A percentile compares a stretch with the other conserved stretches of the same genome.
Conservation (phyloP, 345 rosid species). For the Camelina sativa region DNA sequence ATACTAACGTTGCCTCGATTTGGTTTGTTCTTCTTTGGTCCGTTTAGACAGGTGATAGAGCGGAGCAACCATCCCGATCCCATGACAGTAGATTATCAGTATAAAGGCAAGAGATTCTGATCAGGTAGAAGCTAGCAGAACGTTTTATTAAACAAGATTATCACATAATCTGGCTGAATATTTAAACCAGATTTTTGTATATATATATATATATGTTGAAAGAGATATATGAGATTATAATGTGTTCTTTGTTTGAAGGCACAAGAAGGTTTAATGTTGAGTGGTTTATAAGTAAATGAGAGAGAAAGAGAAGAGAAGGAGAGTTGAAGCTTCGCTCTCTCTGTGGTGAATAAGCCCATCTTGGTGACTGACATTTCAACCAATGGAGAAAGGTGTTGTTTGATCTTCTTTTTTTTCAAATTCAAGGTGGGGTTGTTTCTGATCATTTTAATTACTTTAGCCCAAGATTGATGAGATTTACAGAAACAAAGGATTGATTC, state of each 20-base stretch:
- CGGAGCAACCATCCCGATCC: constrained; percentile 68
- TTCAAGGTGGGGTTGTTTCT: constrained; percentile 23
- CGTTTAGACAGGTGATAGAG: constrained; percentile 44
- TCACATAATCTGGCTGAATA: background rate
- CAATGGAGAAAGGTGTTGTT: constrained; percentile 27
- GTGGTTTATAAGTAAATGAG: constrained; percentile 37
- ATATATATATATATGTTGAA: background rate
- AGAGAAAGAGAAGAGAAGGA: background rate
- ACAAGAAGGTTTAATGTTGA: constrained; percentile 33
- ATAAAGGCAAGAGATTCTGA: constrained; percentile 8
- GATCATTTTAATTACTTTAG: constrained; percentile 9
- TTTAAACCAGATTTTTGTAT: background rate
- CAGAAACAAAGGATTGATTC: background rate
- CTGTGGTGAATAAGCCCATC: constrained; percentile 33
- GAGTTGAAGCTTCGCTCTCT: constrained; percentile 45
- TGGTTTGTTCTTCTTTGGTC: constrained; percentile 49
- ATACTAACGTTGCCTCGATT: constrained; percentile 54
- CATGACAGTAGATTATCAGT: constrained; percentile 40
- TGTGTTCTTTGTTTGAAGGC: constrained; percentile 35
- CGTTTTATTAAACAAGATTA: background rate
- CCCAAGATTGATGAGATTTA: background rate
- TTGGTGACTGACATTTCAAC: constrained; percentile 43
- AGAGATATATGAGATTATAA: constrained; percentile 10
- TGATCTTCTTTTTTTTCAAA: constrained; percentile 35
- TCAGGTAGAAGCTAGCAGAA: background rate